A percentile compares a stretch with the other conserved stretches of the same genome.
phyloP scores from a whole-genome alignment of 805 yeast genomes.

The Tetrapisispora fleetii region DNA sequence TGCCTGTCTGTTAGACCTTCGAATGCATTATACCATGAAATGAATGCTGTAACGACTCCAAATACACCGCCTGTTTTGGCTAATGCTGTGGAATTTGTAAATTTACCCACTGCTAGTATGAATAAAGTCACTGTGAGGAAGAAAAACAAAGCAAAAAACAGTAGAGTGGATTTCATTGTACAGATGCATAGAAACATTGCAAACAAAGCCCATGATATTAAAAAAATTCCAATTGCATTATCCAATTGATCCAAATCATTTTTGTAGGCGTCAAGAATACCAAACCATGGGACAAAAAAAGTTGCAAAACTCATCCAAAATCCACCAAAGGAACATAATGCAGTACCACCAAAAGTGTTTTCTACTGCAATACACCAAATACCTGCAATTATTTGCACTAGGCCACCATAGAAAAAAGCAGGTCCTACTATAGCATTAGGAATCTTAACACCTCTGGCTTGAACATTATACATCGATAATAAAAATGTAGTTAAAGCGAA shows the following conservation, averaged over 20 bases:
- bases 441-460: constrained; percentile 41
- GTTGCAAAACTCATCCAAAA: constrained; percentile 64
- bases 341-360: constrained; percentile 60
- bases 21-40: constrained; percentile 63
- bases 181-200: constrained; percentile 43
- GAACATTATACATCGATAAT: constrained; percentile 44
- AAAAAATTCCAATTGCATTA: constrained; percentile 50
- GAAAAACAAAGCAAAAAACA: constrained; percentile 49
- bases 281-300: constrained; percentile 48
- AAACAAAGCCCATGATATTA: constrained; percentile 58
- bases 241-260: constrained; percentile 29
- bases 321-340: constrained; percentile 54
- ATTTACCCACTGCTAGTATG: constrained; percentile 43
- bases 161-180: constrained; percentile 56
- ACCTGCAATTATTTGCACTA: constrained; percentile 51
- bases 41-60: constrained; percentile 49
- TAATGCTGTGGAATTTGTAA: constrained; percentile 33
- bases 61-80: constrained; percentile 52
- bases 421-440: constrained; percentile 48
- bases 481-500: constrained; percentile 58
- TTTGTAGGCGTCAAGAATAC: constrained; percentile 44
- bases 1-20: constrained; percentile 58
- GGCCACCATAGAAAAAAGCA: constrained; percentile 57
- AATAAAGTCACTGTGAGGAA: constrained; percentile 45
- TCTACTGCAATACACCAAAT: constrained; percentile 56